Evolutionary conservation across 805 yeast genomes (phyloP), one percentile per base, ranked within the genome.

Genomic region (Kodamaea restingae): DNA sequence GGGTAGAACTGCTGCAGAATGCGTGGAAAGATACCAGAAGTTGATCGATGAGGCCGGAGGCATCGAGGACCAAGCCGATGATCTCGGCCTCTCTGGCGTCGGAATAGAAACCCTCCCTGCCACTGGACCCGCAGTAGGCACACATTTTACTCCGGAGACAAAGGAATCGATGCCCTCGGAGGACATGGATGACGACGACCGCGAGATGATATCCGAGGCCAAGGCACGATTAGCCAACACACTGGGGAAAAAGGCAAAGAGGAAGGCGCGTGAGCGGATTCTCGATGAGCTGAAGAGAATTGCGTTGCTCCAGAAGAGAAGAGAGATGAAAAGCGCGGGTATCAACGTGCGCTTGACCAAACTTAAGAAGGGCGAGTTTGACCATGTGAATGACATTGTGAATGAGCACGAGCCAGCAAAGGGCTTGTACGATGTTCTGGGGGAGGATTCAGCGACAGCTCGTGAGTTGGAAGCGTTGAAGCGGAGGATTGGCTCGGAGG

Each of bases 171-270:
- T 76, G 44, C 95, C 95, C 0, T 24, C 28, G 14, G 39, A 36
- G 24, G 28, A 25, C 27, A 29, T 24, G 95, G 88, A 61, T 85
- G 96, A 88, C 31, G 96, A 87, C 43, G 96, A 91, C 52, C 65
- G 75, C 41, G 97, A 91, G 57, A 88, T 90, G 96, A 60, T 90
- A 6, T 78, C 87, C n/a, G 98, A 93, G 56, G 98, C 98, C 1
- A 75, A 83, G 35, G 95, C 96, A 1, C 75, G 98, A 49, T 65
- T 91, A 46, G 86, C 95, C 9, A 90, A 88, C 51, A 88, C 97
- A 0, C 88, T 84, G 57, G 98, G 98, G 43, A 88, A 90, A 49
- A 91, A 91, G 60, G 96, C 97, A 0, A 86, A 90, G 42, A 64
- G 98, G 42, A 88, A 90, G 55, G 86, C 82, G 2, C 69, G 97